Percentiles rank a stretch among this genome's conserved stretches.
phyloP scores from a whole-genome alignment of 306 rosid genomes.

The Sechiopsis laciniata region DNA sequence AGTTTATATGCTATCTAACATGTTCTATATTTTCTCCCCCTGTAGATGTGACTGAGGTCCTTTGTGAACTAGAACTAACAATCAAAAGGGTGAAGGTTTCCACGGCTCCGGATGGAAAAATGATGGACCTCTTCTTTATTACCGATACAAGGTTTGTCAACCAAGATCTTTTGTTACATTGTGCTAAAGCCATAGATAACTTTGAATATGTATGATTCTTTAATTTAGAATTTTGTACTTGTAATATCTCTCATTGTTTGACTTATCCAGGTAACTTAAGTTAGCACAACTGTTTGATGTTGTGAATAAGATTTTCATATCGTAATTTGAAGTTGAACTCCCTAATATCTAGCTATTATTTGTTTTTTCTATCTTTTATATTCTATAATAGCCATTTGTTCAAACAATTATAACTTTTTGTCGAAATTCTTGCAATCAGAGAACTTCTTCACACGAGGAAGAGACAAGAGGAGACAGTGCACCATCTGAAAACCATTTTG shows the following conservation, averaged over 20 bases:
- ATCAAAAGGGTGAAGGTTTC: constrained; percentile 53
- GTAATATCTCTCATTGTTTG: background rate
- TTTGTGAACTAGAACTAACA: constrained; percentile 50
- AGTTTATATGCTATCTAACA: background rate
- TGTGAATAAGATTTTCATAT: background rate
- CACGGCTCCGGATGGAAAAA: constrained; percentile 51
- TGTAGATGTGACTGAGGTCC: constrained; percentile 50
- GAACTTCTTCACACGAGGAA: constrained; percentile 40
- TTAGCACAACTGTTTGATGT: background rate
- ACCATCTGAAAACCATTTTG: constrained; percentile 31
- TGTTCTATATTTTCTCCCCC: constrained; percentile 1
- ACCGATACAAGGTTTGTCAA: constrained; percentile 51
- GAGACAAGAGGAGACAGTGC: constrained; percentile 42
- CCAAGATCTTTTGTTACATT: background rate
- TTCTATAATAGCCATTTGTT: background rate
- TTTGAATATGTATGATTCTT: background rate
- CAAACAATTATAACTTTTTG: background rate
- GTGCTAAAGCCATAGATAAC: constrained; percentile 4
- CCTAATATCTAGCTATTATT: background rate
- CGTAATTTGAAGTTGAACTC: background rate
- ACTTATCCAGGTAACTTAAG: background rate
- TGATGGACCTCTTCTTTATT: constrained; percentile 56
- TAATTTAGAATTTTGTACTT: background rate
- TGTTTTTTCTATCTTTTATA: background rate
- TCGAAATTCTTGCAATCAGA: constrained; percentile 24